A percentile compares a stretch with the other conserved stretches of the same genome.
Evolutionary conservation across 2,329 filamentous ascomycete genomes (phyloP).

Genomic region (Sclerotinia glacialis): DNA sequence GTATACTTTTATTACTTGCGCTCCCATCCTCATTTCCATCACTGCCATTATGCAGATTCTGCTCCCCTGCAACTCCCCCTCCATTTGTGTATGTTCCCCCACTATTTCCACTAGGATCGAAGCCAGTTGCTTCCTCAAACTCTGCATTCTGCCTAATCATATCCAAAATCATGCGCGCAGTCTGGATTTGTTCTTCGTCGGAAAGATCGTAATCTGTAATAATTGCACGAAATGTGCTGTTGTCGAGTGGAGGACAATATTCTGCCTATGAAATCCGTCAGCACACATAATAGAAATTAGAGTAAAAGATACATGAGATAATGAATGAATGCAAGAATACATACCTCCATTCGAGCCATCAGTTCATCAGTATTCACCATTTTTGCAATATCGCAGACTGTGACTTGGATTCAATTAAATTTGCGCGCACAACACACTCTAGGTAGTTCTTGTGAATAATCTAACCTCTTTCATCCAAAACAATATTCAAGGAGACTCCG

Average conservation of each 20-base stretch:
- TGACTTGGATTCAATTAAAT: neutral
- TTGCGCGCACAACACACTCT: neutral
- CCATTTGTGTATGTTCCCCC: slow-evolving; percentile 38
- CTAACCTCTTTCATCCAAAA: neutral
- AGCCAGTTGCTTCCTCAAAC: slow-evolving; percentile 68
- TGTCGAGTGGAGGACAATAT: slow-evolving; percentile 23
- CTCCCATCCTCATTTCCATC: slow-evolving; percentile 27
- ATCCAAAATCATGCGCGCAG: slow-evolving; percentile 60
- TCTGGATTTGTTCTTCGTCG: slow-evolving; percentile 49
- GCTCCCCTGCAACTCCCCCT: slow-evolving; percentile 4
- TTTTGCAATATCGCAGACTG: neutral
- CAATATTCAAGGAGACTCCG: neutral
- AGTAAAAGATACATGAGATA: neutral
- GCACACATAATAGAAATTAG: neutral
- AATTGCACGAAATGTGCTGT: slow-evolving; percentile 69
- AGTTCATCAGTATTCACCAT: slow-evolving; percentile 19
- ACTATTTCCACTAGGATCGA: slow-evolving; percentile 73
- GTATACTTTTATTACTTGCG: slow-evolving; percentile 29
- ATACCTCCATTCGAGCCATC: slow-evolving; percentile 18
- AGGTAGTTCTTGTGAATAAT: neutral
- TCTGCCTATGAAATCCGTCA: slow-evolving; percentile 11
- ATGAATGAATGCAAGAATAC: neutral
- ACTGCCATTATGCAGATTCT: slow-evolving; percentile 24
- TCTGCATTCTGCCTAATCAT: slow-evolving; percentile 61
- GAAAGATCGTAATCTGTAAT: slow-evolving; percentile 68